Percentiles rank a stretch among this genome's conserved stretches.
Evolutionary conservation across 108 stramenopile genomes (phyloP).

Genomic region (Craspedostauros australis): DNA sequence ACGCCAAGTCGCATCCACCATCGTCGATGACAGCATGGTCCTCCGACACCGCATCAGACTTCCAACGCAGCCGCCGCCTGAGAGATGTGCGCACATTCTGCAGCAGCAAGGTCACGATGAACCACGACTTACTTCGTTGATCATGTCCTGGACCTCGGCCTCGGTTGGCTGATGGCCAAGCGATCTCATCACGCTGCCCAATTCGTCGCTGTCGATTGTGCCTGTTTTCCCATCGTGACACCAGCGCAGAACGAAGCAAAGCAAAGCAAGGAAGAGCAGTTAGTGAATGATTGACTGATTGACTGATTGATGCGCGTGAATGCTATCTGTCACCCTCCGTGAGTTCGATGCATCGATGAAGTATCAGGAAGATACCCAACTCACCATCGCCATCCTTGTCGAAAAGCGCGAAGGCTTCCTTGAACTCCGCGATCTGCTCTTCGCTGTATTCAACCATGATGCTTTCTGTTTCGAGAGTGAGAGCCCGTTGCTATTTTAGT

Average conservation of each 20-base stretch:
- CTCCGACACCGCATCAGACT: too few species aligned
- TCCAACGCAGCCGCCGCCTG: too few species aligned
- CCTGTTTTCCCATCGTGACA: too few species aligned
- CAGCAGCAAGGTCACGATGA: too few species aligned
- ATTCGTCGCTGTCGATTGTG: constrained; percentile 99
- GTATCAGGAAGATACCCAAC: constrained; percentile 6
- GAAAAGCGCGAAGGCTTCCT: constrained; percentile 99
- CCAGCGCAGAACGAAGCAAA: not conserved
- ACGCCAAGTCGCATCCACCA: too few species aligned
- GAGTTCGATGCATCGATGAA: not conserved
- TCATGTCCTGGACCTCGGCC: constrained; percentile 99
- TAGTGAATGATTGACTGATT: not conserved
- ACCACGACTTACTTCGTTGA: constrained; percentile 92
- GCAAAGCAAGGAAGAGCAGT: not conserved
- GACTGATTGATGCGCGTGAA: too few species aligned
- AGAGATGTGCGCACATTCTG: too few species aligned
- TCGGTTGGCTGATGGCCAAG: constrained; percentile 99
- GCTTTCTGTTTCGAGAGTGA: too few species aligned
- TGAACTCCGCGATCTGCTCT: constrained; percentile 99
- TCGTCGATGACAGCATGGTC: too few species aligned
- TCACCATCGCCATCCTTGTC: constrained; percentile 99
- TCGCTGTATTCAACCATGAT: constrained; percentile 91
- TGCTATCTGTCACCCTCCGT: not conserved
- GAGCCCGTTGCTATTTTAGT: too few species aligned
- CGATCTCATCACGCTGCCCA: constrained; percentile 99